These are phyloP conservation scores for Jamesozyma hellenica DNA, from an alignment of 805 yeast species.

Conservation along the genomic window DNA sequence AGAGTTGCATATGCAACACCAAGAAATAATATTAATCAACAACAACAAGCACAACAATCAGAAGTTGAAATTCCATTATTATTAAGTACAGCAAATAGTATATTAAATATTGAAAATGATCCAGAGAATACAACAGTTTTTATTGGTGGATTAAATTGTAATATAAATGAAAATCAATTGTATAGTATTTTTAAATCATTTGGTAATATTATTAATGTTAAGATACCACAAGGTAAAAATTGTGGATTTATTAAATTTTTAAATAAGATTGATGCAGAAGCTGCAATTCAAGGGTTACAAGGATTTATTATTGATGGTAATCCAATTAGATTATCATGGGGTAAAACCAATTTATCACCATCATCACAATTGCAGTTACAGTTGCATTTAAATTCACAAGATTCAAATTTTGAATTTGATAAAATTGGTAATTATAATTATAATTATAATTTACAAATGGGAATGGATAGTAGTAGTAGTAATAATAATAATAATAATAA, in stretches of 20 bases:
- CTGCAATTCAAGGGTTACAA: conserved; percentile 68
- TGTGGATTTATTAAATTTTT: conserved; percentile 69
- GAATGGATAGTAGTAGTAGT: too few species aligned
- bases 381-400: too few species aligned
- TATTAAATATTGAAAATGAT: conserved; percentile 1
- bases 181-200: conserved; percentile 57
- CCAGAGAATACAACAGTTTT: conserved; percentile 57
- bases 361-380: too few species aligned
- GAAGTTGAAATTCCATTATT: conserved; percentile 1
- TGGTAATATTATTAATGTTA: conserved; percentile 60
- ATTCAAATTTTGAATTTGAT: too few species aligned
- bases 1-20: conserved; percentile 77
- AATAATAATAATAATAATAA: too few species aligned
- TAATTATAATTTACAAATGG: too few species aligned
- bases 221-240: conserved; percentile 69
- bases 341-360: conserved; percentile 34
- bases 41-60: conserved; percentile 5
- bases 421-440: too few species aligned
- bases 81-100: conserved; percentile 10
- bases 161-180: conserved; percentile 49
- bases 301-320: conserved; percentile 70
- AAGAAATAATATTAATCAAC: conserved; percentile 32
- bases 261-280: conserved; percentile 63
- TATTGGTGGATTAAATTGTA: conserved; percentile 64
- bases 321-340: conserved; percentile 69